Base-by-base conservation (phyloP, 352 stramenopile species). In the Pythium utonaiense region DNA sequence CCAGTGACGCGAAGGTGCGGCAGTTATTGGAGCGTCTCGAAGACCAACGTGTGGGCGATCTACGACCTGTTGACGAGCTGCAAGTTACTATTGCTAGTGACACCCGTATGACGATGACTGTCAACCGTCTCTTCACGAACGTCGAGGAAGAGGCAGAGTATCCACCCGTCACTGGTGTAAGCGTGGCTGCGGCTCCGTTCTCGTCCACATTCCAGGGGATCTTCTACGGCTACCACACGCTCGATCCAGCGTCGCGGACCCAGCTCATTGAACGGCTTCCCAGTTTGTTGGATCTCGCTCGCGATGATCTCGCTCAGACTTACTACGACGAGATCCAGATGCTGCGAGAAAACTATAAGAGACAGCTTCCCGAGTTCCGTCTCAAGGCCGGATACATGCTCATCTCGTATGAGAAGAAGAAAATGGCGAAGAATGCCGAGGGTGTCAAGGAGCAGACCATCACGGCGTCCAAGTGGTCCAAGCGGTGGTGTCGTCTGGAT, bases 311-410 rank as follows among this genome's bases (percentile, higher is more conserved):
- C 12, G 83, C 86, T 13, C 83, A 91, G 56, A 93, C 83, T 21
- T 93, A 93, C 58, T 82, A 91, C 64, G 83, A 93, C 34, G 83
- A 93, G 38, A 93, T 93, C 48, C 72, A 86, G 38, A 70, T 87
- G 7, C 64, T 93, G 13, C 84, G 83, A 25, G 83, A 93, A 56
- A 93, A 93, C 59, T 93, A 93, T 68, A 89, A 91, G 53, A 81
- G 83, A 0, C 80, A 91, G 45, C 77, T 80, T 22, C 83, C 83
- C 0, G 81, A 91, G 52, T 88, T 89, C 41, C 81, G 83, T 16
- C 74, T 93, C 19, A 93, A 93, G 59, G 83, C 88, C 9, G 83
- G 83, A 0, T 93, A 93, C 54, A 57, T 93, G 50, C 72, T 70
- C 0, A 80, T 93, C 53, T 86, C 82, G 13, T 89, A 88, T 34